phyloP scores from a whole-genome alignment of 768 basidiomycete genomes.

The Rhizopogon roseolus region DNA sequence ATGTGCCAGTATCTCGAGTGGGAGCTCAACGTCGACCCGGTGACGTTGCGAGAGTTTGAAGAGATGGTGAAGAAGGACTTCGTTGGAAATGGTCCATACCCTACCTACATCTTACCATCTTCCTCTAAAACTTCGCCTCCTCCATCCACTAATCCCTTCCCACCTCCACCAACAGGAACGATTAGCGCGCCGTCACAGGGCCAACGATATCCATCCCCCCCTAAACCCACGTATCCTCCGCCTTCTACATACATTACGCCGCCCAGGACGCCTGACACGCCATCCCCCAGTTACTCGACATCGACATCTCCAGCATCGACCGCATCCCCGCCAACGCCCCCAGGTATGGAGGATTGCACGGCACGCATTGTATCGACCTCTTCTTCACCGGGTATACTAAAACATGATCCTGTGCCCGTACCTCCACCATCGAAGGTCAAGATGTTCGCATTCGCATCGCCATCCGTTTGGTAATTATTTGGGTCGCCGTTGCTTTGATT shows the following conservation, averaged over 20 bases:
- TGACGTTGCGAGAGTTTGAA: conserved; percentile 59
- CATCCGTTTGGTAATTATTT: conserved; percentile 51
- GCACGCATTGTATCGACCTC: conserved; percentile 43
- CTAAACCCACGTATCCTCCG: conserved; percentile 16
- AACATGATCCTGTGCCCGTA: conserved; percentile 17
- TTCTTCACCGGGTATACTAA: conserved; percentile 27
- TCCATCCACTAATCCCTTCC: conserved; percentile 26
- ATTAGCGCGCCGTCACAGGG: conserved; percentile 25
- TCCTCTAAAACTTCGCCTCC: conserved; percentile 55
- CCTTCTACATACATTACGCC: conserved; percentile 20
- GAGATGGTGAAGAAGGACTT: conserved; percentile 58
- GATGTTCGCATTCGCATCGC: conserved; percentile 62
- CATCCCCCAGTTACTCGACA: conserved; percentile 44
- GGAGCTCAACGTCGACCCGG: conserved; percentile 75
- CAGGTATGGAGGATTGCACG: conserved; percentile 44
- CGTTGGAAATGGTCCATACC: conserved; percentile 49
- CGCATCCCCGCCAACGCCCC: conserved; percentile 56
- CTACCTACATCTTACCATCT: conserved; percentile 56
- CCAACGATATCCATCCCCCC: conserved; percentile 26
- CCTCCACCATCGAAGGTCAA: conserved; percentile 42
- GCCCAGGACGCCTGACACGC: conserved; percentile 46
- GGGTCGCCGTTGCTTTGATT: conserved; percentile 13
- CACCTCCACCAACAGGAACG: conserved; percentile 23
- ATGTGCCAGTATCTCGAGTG: conserved; percentile 90
- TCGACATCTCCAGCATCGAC: conserved; percentile 59